These are phyloP conservation scores for Aureobasidium vineae DNA, from an alignment of 2,329 filamentous ascomycete species.

Conservation along the genomic window DNA sequence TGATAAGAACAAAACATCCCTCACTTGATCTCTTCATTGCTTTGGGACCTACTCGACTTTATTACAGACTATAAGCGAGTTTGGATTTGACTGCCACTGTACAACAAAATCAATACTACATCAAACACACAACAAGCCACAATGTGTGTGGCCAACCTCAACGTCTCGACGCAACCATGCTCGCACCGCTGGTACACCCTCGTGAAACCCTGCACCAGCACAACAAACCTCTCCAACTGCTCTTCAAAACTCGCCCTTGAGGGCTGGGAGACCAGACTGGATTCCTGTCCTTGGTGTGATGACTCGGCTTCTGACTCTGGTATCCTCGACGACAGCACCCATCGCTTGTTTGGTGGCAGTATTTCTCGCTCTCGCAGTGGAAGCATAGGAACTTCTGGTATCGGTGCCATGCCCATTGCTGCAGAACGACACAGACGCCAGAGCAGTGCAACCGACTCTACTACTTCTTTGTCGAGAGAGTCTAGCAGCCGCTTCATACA, in stretches of 20 bases:
- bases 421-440: constrained; percentile 29
- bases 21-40: not conserved
- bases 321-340: constrained; percentile 45
- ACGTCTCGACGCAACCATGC: constrained; percentile 49
- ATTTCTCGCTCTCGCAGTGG: constrained; percentile 38
- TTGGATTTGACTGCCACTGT: not conserved
- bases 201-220: constrained; percentile 44
- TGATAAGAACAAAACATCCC: constrained; percentile 12
- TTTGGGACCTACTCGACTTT: not conserved
- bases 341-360: constrained; percentile 48
- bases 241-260: constrained; percentile 46
- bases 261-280: constrained; percentile 51
- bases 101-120: not conserved
- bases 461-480: constrained; percentile 34
- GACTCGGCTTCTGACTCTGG: constrained; percentile 26
- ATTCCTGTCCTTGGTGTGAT: constrained; percentile 50
- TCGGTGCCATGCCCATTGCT: constrained; percentile 26
- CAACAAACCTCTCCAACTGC: constrained; percentile 50
- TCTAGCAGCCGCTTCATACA: constrained; percentile 30
- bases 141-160: constrained; percentile 53
- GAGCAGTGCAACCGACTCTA: constrained; percentile 29
- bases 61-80: not conserved
- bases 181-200: constrained; percentile 53
- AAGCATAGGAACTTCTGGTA: constrained; percentile 32
- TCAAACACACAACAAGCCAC: constrained; percentile 25